A percentile compares a stretch with the other conserved stretches of the same genome.
These are phyloP conservation scores for Candida ponderosae DNA, from an alignment of 805 yeast genomes.

Conservation along the genomic window DNA sequence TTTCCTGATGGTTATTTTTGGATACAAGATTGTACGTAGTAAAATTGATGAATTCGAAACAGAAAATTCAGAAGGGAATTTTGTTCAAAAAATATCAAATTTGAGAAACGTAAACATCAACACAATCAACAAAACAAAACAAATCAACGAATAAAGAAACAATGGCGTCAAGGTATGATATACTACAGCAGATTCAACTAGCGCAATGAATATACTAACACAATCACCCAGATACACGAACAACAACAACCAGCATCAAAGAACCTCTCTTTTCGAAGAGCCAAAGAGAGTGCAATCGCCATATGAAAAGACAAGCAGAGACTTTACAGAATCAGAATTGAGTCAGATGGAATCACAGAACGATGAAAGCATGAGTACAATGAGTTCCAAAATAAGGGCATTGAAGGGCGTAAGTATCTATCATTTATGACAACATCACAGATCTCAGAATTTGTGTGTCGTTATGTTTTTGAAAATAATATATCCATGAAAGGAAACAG, in stretches of 20 bases:
- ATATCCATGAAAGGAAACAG: too few relatives aligned
- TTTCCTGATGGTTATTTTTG: too few relatives aligned
- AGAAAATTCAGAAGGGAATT: too few relatives aligned
- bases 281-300: constrained; percentile 32
- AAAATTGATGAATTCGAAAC: too few relatives aligned
- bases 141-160: not conserved
- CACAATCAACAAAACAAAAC: not conserved
- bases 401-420: constrained; percentile 36
- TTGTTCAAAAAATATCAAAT: too few relatives aligned
- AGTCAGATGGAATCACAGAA: constrained; percentile 61
- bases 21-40: too few relatives aligned
- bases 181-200: too few relatives aligned
- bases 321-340: constrained; percentile 43
- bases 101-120: not conserved
- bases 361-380: constrained; percentile 47
- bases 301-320: constrained; percentile 28
- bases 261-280: constrained; percentile 18
- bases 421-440: not conserved
- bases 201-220: not conserved
- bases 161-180: not conserved
- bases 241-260: constrained; percentile 1
- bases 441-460: not conserved
- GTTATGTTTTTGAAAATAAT: not conserved
- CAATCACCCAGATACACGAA: not conserved
- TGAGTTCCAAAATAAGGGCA: constrained; percentile 45